Evolutionary conservation across 495 filamentous ascomycete species (phyloP), one percentile per base, ranked within the genome.

Genomic region (Gamarada debralockiae): DNA sequence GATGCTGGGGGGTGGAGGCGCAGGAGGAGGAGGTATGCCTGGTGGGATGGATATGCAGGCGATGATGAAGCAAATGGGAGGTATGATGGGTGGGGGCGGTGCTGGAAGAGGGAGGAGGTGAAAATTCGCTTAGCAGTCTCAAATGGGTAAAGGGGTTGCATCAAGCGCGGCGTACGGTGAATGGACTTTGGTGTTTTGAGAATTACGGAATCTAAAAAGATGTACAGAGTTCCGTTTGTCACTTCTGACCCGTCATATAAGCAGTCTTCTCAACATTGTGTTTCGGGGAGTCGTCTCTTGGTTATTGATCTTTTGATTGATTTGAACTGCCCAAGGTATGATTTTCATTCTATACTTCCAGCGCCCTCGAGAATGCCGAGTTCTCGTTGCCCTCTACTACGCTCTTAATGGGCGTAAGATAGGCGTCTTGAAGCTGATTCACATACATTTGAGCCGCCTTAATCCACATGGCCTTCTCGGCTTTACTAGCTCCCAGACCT

Each of bases 51-150:
- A 89, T 61, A 75, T 90, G 75, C 79, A 86, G 54, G 79, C 83
- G 53, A 87, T 91, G 85, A 91, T 92, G 88, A 85, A 85, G 73
- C 85, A 88, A 56, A 87, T 90, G 82, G 75, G 83, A 17, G 76
- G 78, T 13, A 76, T 86, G 76, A 80, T 82, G 75, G 81, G 84
- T 22, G 83, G 82, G 25, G 73, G 76, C 17, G 62, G 65, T 12
- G 57, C 54, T 15, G 62, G 63, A 29, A 58, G 48, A 61, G 67
- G 56, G 51, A 50, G 50, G 43, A 52, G 45, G 48, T 69, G 50
- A 56, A 22, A 6, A 15, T 43, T 41, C 7, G 7, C n/a, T 14
- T 4, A 18, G 3, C 1, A 9, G 15, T 21, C 7, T 8, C 20
- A 29, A 29, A 21, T 15, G 23, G 37, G 25, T 25, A 38, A 40